Conservation (phyloP, 2,329 filamentous ascomycete genomes). For the Cercospora beticola region DNA sequence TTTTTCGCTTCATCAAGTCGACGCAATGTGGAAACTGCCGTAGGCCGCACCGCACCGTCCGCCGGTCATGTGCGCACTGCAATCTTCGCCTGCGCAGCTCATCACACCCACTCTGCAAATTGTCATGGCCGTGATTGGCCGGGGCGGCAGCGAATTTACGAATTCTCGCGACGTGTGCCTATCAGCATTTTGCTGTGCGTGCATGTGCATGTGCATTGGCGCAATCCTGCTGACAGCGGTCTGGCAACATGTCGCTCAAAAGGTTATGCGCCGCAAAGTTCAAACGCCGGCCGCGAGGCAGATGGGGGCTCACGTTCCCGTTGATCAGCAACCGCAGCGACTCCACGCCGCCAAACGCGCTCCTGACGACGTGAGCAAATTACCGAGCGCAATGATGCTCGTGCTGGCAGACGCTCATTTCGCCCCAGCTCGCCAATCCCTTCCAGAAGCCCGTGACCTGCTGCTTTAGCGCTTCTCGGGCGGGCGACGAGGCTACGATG, state of each 20-base stretch:
- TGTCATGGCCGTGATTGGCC: neutral
- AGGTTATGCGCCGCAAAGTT: neutral
- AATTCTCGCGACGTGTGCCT: slow-evolving; percentile 2
- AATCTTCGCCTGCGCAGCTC: neutral
- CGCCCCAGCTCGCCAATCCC: neutral
- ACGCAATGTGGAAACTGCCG: neutral
- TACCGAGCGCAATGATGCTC: neutral
- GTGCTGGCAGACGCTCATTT: neutral
- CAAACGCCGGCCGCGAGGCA: neutral
- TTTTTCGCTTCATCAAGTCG: neutral
- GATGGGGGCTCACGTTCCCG: neutral
- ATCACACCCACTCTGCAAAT: neutral
- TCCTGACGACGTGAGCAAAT: neutral
- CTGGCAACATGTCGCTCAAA: neutral
- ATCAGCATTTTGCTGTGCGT: neutral
- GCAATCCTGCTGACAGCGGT: neutral
- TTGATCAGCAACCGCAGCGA: no score
- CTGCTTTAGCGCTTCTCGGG: neutral
- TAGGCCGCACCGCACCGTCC: neutral
- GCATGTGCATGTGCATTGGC: neutral
- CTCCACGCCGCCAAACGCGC: no score
- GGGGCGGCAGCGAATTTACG: neutral
- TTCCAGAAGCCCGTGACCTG: slow-evolving; percentile 5
- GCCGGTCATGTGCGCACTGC: neutral
- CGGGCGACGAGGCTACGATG: neutral